These are phyloP conservation scores for Discostella stelligeroides DNA, from an alignment of 108 stramenopile genomes.

Conservation along the genomic window DNA sequence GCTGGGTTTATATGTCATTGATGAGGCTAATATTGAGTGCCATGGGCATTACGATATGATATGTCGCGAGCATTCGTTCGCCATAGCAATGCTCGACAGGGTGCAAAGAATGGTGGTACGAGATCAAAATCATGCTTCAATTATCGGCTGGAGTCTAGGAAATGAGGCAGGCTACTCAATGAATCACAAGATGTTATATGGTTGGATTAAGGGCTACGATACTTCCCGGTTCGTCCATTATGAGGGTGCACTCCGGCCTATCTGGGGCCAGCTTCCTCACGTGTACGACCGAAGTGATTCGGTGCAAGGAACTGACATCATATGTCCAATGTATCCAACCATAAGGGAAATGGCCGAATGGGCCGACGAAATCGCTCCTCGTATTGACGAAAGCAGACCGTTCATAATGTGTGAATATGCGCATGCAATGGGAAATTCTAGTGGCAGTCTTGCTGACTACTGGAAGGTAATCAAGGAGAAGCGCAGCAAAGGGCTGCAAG, in stretches of 20 bases:
- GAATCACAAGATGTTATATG: conserved; percentile 59
- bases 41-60: conserved; percentile 86
- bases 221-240: conserved; percentile 77
- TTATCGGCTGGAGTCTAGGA: conserved; percentile 91
- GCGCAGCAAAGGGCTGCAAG: conserved; percentile 76
- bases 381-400: conserved; percentile 73
- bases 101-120: conserved; percentile 83
- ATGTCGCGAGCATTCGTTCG: conserved; percentile 77
- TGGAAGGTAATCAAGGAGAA: conserved; percentile 85
- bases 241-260: conserved; percentile 58
- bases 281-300: conserved; percentile 59
- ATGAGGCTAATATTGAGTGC: conserved; percentile 98
- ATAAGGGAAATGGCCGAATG: conserved; percentile 60
- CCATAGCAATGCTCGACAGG: conserved; percentile 58
- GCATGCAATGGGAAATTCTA: conserved; percentile 97
- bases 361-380: conserved; percentile 46
- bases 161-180: conserved; percentile 92
- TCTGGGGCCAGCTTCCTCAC: conserved; percentile 37
- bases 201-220: conserved; percentile 67
- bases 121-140: conserved; percentile 90
- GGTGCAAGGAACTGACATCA: conserved; percentile 85
- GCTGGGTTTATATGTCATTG: conserved; percentile 92
- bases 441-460: conserved; percentile 88
- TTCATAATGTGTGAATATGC: conserved; percentile 84
- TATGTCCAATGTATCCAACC: conserved; percentile 96